These are phyloP conservation scores for Syzygium grande DNA, from an alignment of 345 rosid species.

Conservation along the genomic window DNA sequence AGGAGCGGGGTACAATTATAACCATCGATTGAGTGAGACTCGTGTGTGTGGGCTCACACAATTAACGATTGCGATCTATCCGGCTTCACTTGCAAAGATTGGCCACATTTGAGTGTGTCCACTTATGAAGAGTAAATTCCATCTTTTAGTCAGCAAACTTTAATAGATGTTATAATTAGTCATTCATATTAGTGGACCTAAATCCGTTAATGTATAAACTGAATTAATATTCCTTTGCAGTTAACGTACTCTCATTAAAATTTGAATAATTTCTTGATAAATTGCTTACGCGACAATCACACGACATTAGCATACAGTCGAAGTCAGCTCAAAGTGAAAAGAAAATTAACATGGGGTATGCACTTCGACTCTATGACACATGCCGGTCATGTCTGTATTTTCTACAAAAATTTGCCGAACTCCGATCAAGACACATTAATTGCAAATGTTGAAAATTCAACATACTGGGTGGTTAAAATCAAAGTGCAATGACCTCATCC, in stretches of 20 bases:
- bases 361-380: no score
- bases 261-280: no score
- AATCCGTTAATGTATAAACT: no score
- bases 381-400: no score
- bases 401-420: not conserved
- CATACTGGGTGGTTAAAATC: not conserved
- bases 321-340: no score
- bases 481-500: not conserved
- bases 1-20: not conserved
- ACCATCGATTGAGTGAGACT: not conserved
- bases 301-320: rapidly evolving
- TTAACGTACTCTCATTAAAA: not conserved
- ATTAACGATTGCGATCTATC: not conserved
- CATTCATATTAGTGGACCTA: not conserved
- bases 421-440: not conserved
- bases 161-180: not conserved
- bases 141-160: no score
- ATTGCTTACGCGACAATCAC: not conserved
- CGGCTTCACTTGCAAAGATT: not conserved
- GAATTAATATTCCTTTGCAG: no score
- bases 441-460: not conserved
- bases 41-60: not conserved
- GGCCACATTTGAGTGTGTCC: not conserved
- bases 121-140: not conserved
- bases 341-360: no score